phyloP scores from a whole-genome alignment of 2,329 filamentous ascomycete genomes.

The Claviceps sp. region DNA sequence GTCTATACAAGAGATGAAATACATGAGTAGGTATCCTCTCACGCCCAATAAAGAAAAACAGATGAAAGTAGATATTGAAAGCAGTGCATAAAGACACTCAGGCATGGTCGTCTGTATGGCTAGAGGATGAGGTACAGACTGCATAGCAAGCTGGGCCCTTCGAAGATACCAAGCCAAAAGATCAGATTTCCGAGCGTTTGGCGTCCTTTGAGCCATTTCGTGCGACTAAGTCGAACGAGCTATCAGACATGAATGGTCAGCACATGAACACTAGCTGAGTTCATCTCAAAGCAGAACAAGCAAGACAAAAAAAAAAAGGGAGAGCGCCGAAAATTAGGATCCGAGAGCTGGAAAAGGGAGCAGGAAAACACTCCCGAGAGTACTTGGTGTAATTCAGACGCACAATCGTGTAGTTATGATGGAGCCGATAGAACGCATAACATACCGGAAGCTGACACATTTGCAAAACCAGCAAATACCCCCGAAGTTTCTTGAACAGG shows the following conservation, averaged over 20 bases:
- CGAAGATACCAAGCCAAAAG: slow-evolving; percentile 70
- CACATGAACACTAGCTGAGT: too few species aligned
- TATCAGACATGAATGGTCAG: slow-evolving; percentile 8
- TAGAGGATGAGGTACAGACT: slow-evolving; percentile 46
- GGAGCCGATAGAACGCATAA: slow-evolving; percentile 1
- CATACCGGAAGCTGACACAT: slow-evolving; percentile 56
- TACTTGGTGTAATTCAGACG: too few species aligned
- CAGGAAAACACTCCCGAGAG: not conserved
- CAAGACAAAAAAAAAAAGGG: not conserved
- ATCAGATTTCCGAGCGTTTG: slow-evolving; percentile 57
- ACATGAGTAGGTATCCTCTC: not conserved
- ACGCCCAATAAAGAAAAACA: not conserved
- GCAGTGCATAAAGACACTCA: not conserved
- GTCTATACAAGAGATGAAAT: not conserved
- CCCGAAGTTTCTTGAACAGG: slow-evolving; percentile 63
- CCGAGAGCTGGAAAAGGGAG: slow-evolving; percentile 25
- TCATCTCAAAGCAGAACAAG: not conserved
- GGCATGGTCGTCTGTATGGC: not conserved
- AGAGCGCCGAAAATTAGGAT: slow-evolving; percentile 36
- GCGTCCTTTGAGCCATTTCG: slow-evolving; percentile 48
- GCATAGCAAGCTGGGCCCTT: slow-evolving; percentile 55
- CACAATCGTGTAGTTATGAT: too few species aligned
- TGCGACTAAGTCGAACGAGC: slow-evolving; percentile 54
- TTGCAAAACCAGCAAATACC: slow-evolving; percentile 60
- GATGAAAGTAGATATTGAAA: not conserved